Percentiles rank a stretch among this genome's conserved stretches.
Evolutionary conservation across 495 filamentous ascomycete species (phyloP).

Genomic region (Sphaerosporella brunnea): DNA sequence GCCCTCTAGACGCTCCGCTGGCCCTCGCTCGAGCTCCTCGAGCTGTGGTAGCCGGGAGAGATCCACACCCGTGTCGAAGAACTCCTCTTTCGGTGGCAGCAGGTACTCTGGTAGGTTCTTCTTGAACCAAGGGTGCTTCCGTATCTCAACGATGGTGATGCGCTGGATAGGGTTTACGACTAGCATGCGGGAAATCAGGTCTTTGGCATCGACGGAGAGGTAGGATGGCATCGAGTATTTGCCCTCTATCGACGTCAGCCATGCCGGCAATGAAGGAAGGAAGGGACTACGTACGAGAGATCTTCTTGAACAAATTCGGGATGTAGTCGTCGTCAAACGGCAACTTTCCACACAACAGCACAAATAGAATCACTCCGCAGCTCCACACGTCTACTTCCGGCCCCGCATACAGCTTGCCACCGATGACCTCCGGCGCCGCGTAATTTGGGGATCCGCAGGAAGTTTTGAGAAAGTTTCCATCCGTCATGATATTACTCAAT

Average conservation of each 20-base stretch:
- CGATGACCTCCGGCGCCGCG: conserved; percentile 92
- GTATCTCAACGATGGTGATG: conserved; percentile 83
- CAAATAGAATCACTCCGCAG: conserved; percentile 94
- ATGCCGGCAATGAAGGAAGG: not conserved
- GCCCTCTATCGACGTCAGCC: conserved; percentile 36
- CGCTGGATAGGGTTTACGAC: conserved; percentile 87
- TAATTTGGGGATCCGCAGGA: conserved; percentile 98
- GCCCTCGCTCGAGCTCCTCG: conserved; percentile 55
- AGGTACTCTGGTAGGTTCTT: conserved; percentile 72
- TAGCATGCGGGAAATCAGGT: conserved; percentile 80
- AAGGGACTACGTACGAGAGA: conserved; percentile 32
- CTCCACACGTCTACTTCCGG: conserved; percentile 99
- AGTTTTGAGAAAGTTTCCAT: conserved; percentile 96
- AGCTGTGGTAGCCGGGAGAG: conserved; percentile 74
- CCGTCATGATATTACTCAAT: conserved; percentile 98
- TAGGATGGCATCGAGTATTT: conserved; percentile 77
- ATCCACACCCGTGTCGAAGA: conserved; percentile 80
- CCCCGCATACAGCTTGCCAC: conserved; percentile 90
- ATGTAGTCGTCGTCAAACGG: conserved; percentile 98
- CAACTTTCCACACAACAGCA: conserved; percentile 73
- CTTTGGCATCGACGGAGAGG: conserved; percentile 66
- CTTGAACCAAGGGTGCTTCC: conserved; percentile 86
- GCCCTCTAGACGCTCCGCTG: conserved; percentile 58
- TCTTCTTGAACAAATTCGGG: conserved; percentile 70
- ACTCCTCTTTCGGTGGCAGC: conserved; percentile 78